Evolutionary conservation across 768 basidiomycete genomes (phyloP), one percentile per base, ranked within the genome.

Genomic region (Kwoniella pini): DNA sequence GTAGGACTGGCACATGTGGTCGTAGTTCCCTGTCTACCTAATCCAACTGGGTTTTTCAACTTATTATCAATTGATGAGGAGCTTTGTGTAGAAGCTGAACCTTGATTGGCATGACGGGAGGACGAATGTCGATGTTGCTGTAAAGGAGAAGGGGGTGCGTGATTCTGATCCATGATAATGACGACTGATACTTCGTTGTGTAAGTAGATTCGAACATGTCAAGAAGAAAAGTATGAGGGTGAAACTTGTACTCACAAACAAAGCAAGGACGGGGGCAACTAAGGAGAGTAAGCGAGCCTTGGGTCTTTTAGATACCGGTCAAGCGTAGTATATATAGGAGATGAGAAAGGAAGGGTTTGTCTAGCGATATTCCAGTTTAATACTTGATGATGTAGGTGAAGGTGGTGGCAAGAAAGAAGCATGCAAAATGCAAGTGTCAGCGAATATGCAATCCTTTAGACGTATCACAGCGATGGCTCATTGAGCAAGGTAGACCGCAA

Each of bases 151-250:
- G 68, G 62, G 17, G 68, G 68, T 24, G 65, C 40, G 26, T 64
- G 68, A 21, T 70, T 67, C 31, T 64, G 62, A 22, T 69, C 68
- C 68, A 69, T 69, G 39, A 22, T 51, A 36, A 15, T n/a, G n/a
- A n/a, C n/a, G 26, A 13, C 12, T 21, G 31, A 21, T 11, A 3
- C 57, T 50, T 21, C 4, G 6, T 27, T 26, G 11, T 36, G 10
- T 5, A 45, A 38, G 22, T 6, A 17, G 12, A 12, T 24, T n/a
- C 10, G 26, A 22, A 22, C 10, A 22, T 44, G 4, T 11, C 4
- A 11, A 11, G 21, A 31, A 12, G 5, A 15, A 26, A 27, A 42
- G 26, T 4, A 22, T 19, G 40, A 55, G 43, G 26, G 30, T 3
- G 6, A 21, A 33, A 6, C 40, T 21, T 27, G 12, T 30, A 44